Conservation (phyloP, 768 basidiomycete genomes). For the Boletus sp. region DNA sequence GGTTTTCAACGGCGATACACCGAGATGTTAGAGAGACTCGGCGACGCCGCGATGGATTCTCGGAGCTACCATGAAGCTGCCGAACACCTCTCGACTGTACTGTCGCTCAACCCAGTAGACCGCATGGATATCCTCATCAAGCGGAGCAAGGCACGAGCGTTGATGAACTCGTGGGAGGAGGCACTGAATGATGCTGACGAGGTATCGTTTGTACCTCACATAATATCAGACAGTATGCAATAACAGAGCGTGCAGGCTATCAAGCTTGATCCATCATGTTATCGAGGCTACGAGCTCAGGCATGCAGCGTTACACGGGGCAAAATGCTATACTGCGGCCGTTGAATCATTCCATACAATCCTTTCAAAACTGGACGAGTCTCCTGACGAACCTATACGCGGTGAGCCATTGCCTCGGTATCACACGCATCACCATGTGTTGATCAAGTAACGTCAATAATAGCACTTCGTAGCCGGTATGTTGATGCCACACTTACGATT, state of each 20-base stretch:
- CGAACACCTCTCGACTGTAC: not conserved
- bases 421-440: too few species aligned
- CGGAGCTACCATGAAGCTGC: not conserved
- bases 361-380: too few species aligned
- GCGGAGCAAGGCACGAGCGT: not conserved
- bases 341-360: too few species aligned
- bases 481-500: too few species aligned
- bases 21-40: not conserved
- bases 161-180: too few species aligned
- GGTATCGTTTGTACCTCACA: not conserved
- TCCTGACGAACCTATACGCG: too few species aligned
- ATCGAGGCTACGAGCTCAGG: not conserved
- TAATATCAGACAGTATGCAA: not conserved
- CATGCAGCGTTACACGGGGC: too few species aligned
- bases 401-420: too few species aligned
- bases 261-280: not conserved
- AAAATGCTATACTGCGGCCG: too few species aligned
- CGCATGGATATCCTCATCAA: not conserved
- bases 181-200: not conserved
- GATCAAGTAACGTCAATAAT: too few species aligned
- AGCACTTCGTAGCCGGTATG: too few species aligned
- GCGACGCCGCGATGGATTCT: not conserved
- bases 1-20: not conserved
- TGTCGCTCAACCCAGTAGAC: not conserved
- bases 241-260: not conserved